Conservation (phyloP, 2,329 filamentous ascomycete genomes). For the Colletotrichum gigasporum region DNA sequence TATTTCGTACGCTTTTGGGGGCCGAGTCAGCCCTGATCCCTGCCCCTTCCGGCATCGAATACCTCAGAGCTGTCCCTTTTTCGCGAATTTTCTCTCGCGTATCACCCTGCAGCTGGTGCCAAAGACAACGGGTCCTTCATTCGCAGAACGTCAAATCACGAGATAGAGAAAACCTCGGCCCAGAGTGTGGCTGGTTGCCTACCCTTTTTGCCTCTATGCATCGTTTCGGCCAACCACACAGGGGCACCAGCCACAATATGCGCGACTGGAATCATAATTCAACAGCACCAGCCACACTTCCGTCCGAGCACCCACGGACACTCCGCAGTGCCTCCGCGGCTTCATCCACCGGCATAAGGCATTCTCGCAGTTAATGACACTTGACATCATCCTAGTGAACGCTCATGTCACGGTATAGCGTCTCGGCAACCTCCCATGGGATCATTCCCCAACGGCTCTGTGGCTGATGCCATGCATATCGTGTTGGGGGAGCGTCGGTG, state of each 20-base stretch:
- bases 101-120: conserved; percentile 2
- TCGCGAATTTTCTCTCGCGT: not conserved
- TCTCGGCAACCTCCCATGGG: not conserved
- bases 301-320: not conserved
- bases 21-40: not conserved
- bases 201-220: not conserved
- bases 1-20: not conserved
- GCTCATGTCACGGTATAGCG: not conserved
- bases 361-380: not conserved
- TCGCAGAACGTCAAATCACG: conserved; percentile 6
- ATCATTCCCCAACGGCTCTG: not conserved
- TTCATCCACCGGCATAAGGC: not conserved
- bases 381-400: not conserved
- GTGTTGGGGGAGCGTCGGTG: not conserved
- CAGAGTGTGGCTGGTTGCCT: conserved; percentile 19
- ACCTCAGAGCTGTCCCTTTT: not conserved
- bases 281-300: conserved; percentile 15
- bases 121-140: not conserved
- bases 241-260: conserved; percentile 16
- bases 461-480: conserved; percentile 20
- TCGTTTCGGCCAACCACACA: conserved; percentile 5
- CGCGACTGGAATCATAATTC: not conserved
- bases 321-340: conserved; percentile 1
- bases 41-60: not conserved
- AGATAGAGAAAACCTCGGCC: not conserved